These are phyloP conservation scores for Cucurbita maxima DNA, from an alignment of 306 rosid genomes.

Conservation along the genomic window DNA sequence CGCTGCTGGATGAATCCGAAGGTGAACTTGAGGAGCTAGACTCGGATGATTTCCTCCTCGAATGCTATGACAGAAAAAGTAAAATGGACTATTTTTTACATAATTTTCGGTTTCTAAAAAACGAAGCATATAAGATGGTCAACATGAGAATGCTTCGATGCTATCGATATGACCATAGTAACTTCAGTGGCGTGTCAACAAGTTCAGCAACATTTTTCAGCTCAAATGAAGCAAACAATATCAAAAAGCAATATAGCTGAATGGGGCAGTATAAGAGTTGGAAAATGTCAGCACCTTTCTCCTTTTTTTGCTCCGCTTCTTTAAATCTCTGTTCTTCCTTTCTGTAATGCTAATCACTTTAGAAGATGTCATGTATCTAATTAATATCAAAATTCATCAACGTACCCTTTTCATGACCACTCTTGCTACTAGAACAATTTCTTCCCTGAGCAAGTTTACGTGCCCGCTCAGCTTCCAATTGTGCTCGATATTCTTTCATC, in stretches of 20 bases:
- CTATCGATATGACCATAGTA: neutral
- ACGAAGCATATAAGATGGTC: neutral
- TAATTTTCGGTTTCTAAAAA: neutral
- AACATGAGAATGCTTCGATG: no score
- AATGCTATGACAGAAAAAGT: slow-evolving; percentile 38
- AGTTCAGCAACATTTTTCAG: neutral
- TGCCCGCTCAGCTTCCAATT: slow-evolving; percentile 91
- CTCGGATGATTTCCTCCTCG: slow-evolving; percentile 62
- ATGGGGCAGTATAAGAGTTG: neutral
- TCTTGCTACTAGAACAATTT: slow-evolving; percentile 61
- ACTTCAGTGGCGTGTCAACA: neutral
- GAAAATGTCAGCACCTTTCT: slow-evolving; percentile 52
- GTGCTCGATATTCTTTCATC: slow-evolving; percentile 99
- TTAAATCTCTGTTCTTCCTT: slow-evolving; percentile 57
- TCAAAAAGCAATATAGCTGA: neutral
- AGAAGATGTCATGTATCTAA: slow-evolving; percentile 1
- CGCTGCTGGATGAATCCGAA: slow-evolving; percentile 47
- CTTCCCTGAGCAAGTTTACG: slow-evolving; percentile 83
- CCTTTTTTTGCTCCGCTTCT: slow-evolving; percentile 85
- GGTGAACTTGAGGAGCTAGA: slow-evolving; percentile 63
- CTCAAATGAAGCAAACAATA: neutral
- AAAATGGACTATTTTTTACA: slow-evolving; percentile 1
- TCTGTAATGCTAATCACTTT: slow-evolving; percentile 31
- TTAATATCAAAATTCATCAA: slow-evolving; percentile 7
- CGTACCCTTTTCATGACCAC: slow-evolving; percentile 60